Base-by-base conservation (phyloP, 805 yeast genomes). In the Starmera dryadoides region DNA sequence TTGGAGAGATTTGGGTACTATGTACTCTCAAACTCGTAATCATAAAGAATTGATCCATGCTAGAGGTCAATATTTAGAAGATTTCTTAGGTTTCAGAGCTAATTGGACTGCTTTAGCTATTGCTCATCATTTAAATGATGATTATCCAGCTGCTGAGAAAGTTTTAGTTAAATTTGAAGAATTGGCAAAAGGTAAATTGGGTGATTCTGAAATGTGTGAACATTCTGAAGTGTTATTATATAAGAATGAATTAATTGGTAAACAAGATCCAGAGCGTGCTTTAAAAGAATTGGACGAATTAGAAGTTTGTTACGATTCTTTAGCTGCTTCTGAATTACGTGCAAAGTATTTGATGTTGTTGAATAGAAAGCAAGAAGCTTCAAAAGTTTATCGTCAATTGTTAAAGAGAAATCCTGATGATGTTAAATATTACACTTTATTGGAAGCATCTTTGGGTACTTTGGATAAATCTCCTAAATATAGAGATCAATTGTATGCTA, bases 61-160 rank as follows among this genome's bases (percentile, higher is more conserved):
- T 2, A 74, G 97, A 50, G 77, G 75, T 43, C 68, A 70, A 30
- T 79, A 78, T 51, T 70, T 93, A 59, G 85, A 82, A 50, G 71
- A 74, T 20, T 81, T 75, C 49, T 79, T 93, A 10, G 95, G 95
- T 0, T 85, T 77, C 56, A 74, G 96, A 47, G 88, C 91, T 44
- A 85, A 86, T 55, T 89, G 96, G 96, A 84, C 95, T 2, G 81
- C 82, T 0, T 69, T 84, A 37, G 96, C 95, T 1, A 71, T 87
- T 33, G 95, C 97, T 1, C 86, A 83, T 55, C 86, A 85, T 58
- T 67, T 89, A 55, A 76, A 75, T 56, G 73, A 75, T 20, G 86
- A 88, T 52, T 73, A 69, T 52, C 67, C 65, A 29, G 76, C 75
- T 19, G 91, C 96, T 6, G 80, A 81, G 40, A 74, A 74, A 40